Percentiles rank a stretch among this genome's conserved stretches.
These are phyloP conservation scores for Scytalidium lignicola DNA, from an alignment of 2,329 filamentous ascomycete genomes.

Conservation along the genomic window DNA sequence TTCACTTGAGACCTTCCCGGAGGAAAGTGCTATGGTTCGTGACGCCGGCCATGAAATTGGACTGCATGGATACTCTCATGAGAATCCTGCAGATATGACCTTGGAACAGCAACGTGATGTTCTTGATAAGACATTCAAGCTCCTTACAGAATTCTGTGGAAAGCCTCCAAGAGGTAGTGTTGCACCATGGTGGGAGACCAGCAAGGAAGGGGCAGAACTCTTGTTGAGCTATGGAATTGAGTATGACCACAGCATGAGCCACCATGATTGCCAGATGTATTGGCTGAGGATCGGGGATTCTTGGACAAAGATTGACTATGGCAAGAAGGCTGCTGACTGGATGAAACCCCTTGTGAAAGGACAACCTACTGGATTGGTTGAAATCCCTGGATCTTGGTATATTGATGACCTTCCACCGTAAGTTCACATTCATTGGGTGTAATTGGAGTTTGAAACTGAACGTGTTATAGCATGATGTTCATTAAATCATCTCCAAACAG, in stretches of 20 bases:
- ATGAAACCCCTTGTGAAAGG: conserved; percentile 61
- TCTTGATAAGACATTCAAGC: conserved; percentile 66
- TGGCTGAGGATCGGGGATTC: conserved; percentile 58
- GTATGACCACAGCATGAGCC: conserved; percentile 64
- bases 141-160: conserved; percentile 66
- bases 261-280: conserved; percentile 61
- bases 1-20: conserved; percentile 60
- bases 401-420: conserved; percentile 56
- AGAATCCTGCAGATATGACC: conserved; percentile 67
- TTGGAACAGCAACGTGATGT: conserved; percentile 72
- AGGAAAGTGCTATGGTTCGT: conserved; percentile 56
- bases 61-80: conserved; percentile 68
- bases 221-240: conserved; percentile 63
- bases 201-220: conserved; percentile 60
- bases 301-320: conserved; percentile 66
- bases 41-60: conserved; percentile 62
- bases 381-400: conserved; percentile 60
- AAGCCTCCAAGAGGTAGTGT: conserved; percentile 69
- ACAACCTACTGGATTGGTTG: conserved; percentile 56
- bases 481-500: conserved; percentile 61
- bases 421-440: too few relatives aligned
- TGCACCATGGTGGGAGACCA: conserved; percentile 72
- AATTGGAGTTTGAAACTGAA: too few relatives aligned
- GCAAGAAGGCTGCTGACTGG: conserved; percentile 55
- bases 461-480: conserved; percentile 53